phyloP scores from a whole-genome alignment of 139 green algal species.

The Yamagishiella unicocca region DNA sequence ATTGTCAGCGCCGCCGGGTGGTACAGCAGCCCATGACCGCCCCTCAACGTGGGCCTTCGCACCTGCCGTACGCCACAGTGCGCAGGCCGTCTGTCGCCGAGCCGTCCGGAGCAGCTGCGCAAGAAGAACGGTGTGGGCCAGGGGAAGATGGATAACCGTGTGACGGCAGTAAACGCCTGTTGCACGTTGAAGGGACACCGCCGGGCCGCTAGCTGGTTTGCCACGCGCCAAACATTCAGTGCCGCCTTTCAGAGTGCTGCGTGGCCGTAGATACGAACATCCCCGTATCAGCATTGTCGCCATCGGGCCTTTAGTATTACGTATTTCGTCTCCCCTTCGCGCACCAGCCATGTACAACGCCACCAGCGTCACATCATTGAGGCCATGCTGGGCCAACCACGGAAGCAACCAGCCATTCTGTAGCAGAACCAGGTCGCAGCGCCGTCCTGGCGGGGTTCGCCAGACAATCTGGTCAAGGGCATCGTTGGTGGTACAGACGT shows the following conservation, averaged over 20 bases:
- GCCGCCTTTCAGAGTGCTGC: too few species aligned
- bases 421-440: constrained; percentile 57
- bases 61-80: constrained; percentile 43
- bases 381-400: constrained; percentile 21
- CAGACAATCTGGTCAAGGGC: constrained; percentile 47
- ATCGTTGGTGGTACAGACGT: constrained; percentile 61
- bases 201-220: too few species aligned
- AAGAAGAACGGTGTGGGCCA: background rate
- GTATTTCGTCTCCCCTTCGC: background rate
- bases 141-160: too few species aligned
- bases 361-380: constrained; percentile 57
- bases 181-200: too few species aligned
- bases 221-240: too few species aligned
- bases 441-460: constrained; percentile 38
- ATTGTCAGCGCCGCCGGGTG: too few species aligned
- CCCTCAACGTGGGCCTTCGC: too few species aligned
- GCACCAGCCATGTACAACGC: constrained; percentile 68
- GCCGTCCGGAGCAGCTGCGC: constrained; percentile 49
- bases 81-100: constrained; percentile 40
- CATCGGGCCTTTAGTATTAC: too few species aligned
- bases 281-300: too few species aligned
- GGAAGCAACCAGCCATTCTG: constrained; percentile 69
- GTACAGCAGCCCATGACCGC: too few species aligned
- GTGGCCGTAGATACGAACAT: too few species aligned
- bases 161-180: too few species aligned